A percentile compares a stretch with the other conserved stretches of the same genome.
Conservation (phyloP, 345 rosid species). For the Brassica juncea region DNA sequence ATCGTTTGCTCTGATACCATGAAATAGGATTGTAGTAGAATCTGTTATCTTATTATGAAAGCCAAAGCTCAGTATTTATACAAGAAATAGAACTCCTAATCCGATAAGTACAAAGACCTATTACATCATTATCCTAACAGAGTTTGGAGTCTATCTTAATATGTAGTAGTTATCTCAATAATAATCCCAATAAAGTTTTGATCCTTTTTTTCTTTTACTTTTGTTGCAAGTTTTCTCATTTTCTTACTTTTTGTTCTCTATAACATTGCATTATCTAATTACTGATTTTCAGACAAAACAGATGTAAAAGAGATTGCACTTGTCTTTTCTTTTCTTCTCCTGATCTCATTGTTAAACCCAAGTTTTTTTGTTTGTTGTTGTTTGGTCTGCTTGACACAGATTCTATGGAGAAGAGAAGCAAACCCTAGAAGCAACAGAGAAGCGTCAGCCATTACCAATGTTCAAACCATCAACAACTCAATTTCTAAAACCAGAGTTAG, state of each 20-base stretch:
- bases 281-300: constrained; percentile 5
- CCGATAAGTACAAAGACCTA: too few relatives aligned
- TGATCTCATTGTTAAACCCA: constrained; percentile 15
- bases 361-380: background rate
- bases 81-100: too few relatives aligned
- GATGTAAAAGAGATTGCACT: background rate
- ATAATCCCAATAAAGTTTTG: background rate
- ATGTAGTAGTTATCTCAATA: too few relatives aligned
- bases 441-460: constrained; percentile 48
- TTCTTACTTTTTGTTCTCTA: background rate
- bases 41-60: too few relatives aligned
- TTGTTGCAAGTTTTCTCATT: background rate
- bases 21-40: too few relatives aligned
- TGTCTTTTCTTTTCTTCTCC: background rate
- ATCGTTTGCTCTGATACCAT: too few relatives aligned
- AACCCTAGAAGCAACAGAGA: constrained; percentile 42
- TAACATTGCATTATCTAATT: background rate
- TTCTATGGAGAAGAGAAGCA: constrained; percentile 50
- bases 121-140: too few relatives aligned
- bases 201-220: background rate
- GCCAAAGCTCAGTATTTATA: too few relatives aligned
- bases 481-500: constrained; percentile 43
- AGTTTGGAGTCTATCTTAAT: too few relatives aligned
- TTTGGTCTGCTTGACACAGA: constrained; percentile 39
- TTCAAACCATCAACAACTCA: constrained; percentile 51